Evolutionary conservation across 352 stramenopile species (phyloP), one percentile per base, ranked within the genome.

Genomic region (Globisporangium spinosum): DNA sequence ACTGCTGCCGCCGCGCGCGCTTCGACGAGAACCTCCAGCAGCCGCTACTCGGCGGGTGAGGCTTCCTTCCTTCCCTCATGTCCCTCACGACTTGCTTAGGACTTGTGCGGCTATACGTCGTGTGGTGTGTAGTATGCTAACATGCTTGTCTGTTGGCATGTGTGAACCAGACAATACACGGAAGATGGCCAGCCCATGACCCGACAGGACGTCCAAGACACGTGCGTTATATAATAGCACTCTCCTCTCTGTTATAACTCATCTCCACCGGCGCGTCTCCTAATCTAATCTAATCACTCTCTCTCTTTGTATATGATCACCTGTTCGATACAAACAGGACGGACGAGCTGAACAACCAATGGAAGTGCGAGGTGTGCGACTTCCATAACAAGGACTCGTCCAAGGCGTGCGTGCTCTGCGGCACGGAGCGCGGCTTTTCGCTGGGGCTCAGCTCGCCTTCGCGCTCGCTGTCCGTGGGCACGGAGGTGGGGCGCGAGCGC

Each of bases 21-120:
- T 95, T 95, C 65, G 87, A 95, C 61, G 87, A 95, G 71, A 94
- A 89, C 68, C 73, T 95, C 38, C 87, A 95, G 72, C 85, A 94
- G 64, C 87, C 87, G 53, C 75, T 95, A 29, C 71, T 95, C 3
- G 87, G 87, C 60, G 87, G 87, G 69, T 77, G 57, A 29, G 70
- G 65, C 0, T 32, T 32, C 29, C 29, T 29, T 29, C 27, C 27
- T 32, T 32, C 29, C 29, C 15, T 59, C 13, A 25, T 7, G 6
- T 40, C 10, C 13, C 17, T 58, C 25, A 6, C 8, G 17, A 43
- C 35, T 59, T 60, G 25, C 40, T 38, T 62, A 13, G 47, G 5
- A 51, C 25, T 2, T 61, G 35, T 1, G 32, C 43, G 25, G 6
- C 23, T 68, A 54, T 51, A 55, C 3, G 58, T 32, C 34, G 9